Evolutionary conservation across 805 yeast genomes (phyloP).

Genomic region (Starmerella davenportii): DNA sequence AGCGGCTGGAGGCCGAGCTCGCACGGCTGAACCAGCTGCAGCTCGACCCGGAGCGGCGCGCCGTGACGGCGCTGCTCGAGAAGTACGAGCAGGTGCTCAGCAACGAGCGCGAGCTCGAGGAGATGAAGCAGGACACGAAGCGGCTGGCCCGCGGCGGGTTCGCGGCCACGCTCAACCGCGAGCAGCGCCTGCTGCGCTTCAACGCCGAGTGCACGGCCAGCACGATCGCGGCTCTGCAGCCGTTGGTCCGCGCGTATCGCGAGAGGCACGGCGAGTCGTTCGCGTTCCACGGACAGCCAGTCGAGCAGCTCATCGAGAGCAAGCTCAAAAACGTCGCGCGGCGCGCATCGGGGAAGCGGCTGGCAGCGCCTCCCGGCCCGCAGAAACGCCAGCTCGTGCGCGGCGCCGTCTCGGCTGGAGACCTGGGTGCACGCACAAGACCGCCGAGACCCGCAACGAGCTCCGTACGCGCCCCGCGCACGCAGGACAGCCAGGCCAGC

Average conservation of each 20-base stretch:
- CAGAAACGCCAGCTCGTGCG: not conserved
- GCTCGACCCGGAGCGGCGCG: not conserved
- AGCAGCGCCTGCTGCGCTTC: conserved; percentile 56
- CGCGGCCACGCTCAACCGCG: conserved; percentile 35
- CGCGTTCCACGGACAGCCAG: not conserved
- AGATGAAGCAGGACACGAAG: conserved; percentile 62
- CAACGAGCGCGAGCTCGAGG: conserved; percentile 47
- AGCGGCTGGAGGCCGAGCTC: not conserved
- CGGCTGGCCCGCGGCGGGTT: conserved; percentile 24
- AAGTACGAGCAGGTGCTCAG: not conserved
- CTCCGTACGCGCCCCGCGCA: not conserved
- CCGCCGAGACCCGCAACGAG: not conserved
- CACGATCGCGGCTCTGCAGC: conserved; percentile 34
- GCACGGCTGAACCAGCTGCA: not conserved
- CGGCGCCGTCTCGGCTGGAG: not conserved
- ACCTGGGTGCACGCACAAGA: not conserved
- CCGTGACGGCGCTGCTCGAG: conserved; percentile 1
- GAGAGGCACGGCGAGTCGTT: not conserved
- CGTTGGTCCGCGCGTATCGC: conserved; percentile 15
- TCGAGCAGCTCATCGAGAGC: not conserved
- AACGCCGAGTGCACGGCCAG: conserved; percentile 53
- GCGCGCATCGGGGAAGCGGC: not conserved
- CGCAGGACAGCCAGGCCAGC: too few relatives aligned
- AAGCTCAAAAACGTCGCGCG: not conserved
- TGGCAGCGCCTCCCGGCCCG: not conserved